A percentile compares a stretch with the other conserved stretches of the same genome.
phyloP scores from a whole-genome alignment of 2,329 filamentous ascomycete genomes.

The Sarocladium kiliense region DNA sequence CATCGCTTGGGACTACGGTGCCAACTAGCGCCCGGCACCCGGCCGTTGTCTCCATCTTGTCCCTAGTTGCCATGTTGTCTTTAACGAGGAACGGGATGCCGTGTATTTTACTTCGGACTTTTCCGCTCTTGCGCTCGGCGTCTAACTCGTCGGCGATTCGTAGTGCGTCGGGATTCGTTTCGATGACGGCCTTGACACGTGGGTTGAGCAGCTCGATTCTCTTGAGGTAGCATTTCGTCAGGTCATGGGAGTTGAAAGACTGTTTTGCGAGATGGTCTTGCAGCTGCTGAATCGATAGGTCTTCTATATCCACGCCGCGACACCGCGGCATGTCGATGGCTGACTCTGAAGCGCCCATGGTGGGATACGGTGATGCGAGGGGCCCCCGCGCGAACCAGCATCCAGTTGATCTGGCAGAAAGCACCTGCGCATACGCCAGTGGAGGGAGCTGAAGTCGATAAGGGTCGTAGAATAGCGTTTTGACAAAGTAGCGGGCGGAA shows the following conservation, averaged over 20 bases:
- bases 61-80: constrained; percentile 58
- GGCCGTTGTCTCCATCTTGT: constrained; percentile 69
- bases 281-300: constrained; percentile 8
- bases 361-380: too few species aligned
- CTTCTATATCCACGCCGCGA: not conserved
- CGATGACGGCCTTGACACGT: not conserved
- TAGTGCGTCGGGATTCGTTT: constrained; percentile 10
- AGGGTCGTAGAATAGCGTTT: too few species aligned
- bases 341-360: too few species aligned
- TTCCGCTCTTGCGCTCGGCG: constrained; percentile 15
- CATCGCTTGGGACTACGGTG: constrained; percentile 48
- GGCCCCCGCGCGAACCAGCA: too few species aligned
- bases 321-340: not conserved
- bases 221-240: constrained; percentile 2
- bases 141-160: constrained; percentile 14
- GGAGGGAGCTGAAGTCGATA: too few species aligned
- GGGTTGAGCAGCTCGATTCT: not conserved
- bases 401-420: too few species aligned
- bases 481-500: too few species aligned
- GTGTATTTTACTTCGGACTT: constrained; percentile 15
- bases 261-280: not conserved
- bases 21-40: constrained; percentile 61
- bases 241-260: not conserved
- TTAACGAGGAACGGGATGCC: constrained; percentile 20
- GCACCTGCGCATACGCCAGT: too few species aligned